Evolutionary conservation across 768 basidiomycete species (phyloP).

Genomic region (Dentipellis sp.): DNA sequence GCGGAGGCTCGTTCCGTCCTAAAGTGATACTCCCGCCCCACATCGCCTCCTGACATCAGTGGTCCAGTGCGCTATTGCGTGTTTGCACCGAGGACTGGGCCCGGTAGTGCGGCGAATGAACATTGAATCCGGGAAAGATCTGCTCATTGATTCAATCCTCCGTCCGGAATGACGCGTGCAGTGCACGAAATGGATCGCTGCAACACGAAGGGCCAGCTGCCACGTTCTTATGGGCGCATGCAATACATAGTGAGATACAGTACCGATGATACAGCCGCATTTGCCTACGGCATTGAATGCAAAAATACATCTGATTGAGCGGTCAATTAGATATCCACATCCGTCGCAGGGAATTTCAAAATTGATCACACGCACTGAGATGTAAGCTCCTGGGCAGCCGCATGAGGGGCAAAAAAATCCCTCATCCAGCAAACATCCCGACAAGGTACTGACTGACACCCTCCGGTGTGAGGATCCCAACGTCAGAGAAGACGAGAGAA

Average conservation of each 20-base stretch:
- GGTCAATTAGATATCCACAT: too few relatives aligned
- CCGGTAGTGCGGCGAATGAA: background rate
- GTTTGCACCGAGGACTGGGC: background rate
- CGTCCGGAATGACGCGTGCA: background rate
- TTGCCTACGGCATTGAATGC: constrained; percentile 12
- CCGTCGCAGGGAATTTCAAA: background rate
- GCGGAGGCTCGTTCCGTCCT: too few relatives aligned
- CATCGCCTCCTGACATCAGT: too few relatives aligned
- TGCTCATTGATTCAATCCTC: background rate
- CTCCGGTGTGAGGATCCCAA: constrained; percentile 87
- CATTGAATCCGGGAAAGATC: background rate
- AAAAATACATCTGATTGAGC: too few relatives aligned
- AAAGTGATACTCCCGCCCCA: too few relatives aligned
- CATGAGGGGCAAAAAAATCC: background rate
- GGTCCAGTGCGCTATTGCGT: background rate
- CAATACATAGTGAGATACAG: constrained; percentile 16
- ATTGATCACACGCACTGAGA: background rate
- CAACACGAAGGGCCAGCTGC: background rate
- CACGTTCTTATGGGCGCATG: constrained; percentile 3
- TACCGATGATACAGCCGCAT: constrained; percentile 10
- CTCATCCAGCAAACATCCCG: constrained; percentile 80
- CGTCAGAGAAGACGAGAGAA: constrained; percentile 88
- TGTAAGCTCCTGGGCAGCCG: background rate
- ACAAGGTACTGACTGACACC: constrained; percentile 93
- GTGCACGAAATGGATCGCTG: background rate